Percentiles rank a stretch among this genome's conserved stretches.
These are phyloP conservation scores for Acanthamoeba royreba DNA, from an alignment of 208 protist species.

Conservation along the genomic window DNA sequence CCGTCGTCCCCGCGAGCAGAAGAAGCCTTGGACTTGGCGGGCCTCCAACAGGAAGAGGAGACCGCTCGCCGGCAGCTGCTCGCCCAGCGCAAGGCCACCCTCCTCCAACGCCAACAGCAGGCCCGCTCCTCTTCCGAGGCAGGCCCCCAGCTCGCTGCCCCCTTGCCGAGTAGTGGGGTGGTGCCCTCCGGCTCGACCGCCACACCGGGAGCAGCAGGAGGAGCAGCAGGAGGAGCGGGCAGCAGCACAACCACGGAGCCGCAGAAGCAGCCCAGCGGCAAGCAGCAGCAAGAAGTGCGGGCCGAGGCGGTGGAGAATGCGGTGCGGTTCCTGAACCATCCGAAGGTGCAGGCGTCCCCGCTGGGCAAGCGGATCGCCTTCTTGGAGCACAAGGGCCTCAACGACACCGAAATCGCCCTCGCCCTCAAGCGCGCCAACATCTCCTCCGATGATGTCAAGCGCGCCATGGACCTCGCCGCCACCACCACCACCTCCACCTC, in stretches of 20 bases:
- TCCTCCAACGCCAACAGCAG: not conserved
- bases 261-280: not conserved
- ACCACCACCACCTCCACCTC: not conserved
- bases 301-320: not conserved
- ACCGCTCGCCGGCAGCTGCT: not conserved
- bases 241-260: not conserved
- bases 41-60: not conserved
- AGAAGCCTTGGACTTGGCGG: not conserved
- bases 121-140: not conserved
- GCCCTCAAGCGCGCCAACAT: not conserved
- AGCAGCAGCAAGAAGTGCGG: not conserved
- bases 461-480: not conserved
- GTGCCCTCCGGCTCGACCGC: not conserved
- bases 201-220: not conserved
- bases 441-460: not conserved
- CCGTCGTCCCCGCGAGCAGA: not conserved
- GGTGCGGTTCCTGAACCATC: not conserved
- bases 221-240: not conserved
- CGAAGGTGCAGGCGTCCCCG: not conserved
- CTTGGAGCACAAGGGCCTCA: conserved; percentile 7
- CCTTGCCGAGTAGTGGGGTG: not conserved
- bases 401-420: not conserved
- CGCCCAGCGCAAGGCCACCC: not conserved
- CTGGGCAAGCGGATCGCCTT: not conserved
- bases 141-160: too few species aligned